A percentile compares a stretch with the other conserved stretches of the same genome.
Conservation (phyloP, 2,329 filamentous ascomycete genomes). For the Coniochaeta sp. region DNA sequence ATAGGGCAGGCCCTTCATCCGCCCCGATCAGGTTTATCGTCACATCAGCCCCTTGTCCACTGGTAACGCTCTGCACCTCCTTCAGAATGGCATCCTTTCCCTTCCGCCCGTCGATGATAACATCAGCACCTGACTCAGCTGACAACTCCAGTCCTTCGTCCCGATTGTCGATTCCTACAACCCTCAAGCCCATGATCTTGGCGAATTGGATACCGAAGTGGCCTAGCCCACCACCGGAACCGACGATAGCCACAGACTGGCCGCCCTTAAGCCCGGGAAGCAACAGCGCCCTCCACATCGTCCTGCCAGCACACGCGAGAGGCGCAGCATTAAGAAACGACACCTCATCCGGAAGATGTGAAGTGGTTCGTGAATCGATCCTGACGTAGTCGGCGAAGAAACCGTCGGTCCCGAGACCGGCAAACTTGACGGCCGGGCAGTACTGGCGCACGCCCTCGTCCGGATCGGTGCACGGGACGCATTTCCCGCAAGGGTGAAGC, state of each 20-base stretch:
- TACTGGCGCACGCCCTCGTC: constrained; percentile 50
- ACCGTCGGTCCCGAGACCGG: constrained; percentile 45
- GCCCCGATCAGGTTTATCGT: constrained; percentile 49
- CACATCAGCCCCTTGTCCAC: constrained; percentile 43
- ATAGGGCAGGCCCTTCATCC: constrained; percentile 36
- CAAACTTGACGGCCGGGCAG: constrained; percentile 36
- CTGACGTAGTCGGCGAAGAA: constrained; percentile 50
- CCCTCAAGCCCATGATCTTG: constrained; percentile 38
- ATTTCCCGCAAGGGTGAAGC: too few species aligned
- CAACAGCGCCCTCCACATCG: constrained; percentile 39
- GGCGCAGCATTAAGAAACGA: constrained; percentile 45
- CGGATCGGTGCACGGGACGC: too few species aligned
- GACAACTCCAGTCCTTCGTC: constrained; percentile 44
- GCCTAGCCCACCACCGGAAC: constrained; percentile 43
- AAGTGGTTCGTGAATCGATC: constrained; percentile 39
- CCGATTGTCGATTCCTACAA: constrained; percentile 47
- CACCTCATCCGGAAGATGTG: constrained; percentile 38
- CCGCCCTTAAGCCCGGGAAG: constrained; percentile 26
- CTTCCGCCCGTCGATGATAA: constrained; percentile 43
- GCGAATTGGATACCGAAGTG: constrained; percentile 45
- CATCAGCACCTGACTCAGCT: constrained; percentile 38
- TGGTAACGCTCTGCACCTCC: constrained; percentile 38
- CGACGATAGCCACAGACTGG: constrained; percentile 36
- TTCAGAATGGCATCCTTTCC: constrained; percentile 39
- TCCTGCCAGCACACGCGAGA: constrained; percentile 48